Base-by-base conservation (phyloP, 2,329 filamentous ascomycete genomes). In the Neonectria punicea region DNA sequence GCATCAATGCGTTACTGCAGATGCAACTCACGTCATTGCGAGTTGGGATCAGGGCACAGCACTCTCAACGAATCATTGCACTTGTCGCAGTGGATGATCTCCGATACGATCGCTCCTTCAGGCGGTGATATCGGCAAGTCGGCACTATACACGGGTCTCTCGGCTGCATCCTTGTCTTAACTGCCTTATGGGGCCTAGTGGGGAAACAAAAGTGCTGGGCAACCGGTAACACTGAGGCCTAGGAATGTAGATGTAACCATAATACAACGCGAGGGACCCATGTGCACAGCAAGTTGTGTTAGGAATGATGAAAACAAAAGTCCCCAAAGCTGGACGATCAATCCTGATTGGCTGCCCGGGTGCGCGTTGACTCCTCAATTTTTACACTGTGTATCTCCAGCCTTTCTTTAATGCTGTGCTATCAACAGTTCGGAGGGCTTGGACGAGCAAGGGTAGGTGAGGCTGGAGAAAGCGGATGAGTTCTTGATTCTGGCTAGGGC, bases 181-280 rank as follows among this genome's bases (percentile, higher is more conserved):
- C 61, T 64, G 61, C 61, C 61, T 34, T n/a, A 56, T 59, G 51
- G 55, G 56, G 59, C 25, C 16, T 64, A 64, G 61, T 59, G 61
- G 54, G 46, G 56, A 28, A 51, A 30, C 61, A 64, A 64, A 64
- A 60, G 61, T 64, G 39, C 61, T 51, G 36, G 32, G 16, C 22
- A 28, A n/a, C 13, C n/a, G 25, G 14, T 20, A 43, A 43, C 39
- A 43, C 39, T 43, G 39, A 39, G 14, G 25, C 32, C 28, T n/a
- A 30, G 14, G 30, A 20, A 22, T n/a, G 16, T 13, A 59, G 46
- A 49, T 49, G 22, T 49, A 49, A 49, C 25, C 25, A 25, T 25
- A 6, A 25, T 25, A 6, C 25, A 25, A 6, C 25, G 25, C 5
- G 25, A 25, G 25, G 5, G 5, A 25, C 25, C 25, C 25, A 25